These are phyloP conservation scores for Secale cereale DNA, from an alignment of 176 grass and related monocot genomes.

Conservation along the genomic window DNA sequence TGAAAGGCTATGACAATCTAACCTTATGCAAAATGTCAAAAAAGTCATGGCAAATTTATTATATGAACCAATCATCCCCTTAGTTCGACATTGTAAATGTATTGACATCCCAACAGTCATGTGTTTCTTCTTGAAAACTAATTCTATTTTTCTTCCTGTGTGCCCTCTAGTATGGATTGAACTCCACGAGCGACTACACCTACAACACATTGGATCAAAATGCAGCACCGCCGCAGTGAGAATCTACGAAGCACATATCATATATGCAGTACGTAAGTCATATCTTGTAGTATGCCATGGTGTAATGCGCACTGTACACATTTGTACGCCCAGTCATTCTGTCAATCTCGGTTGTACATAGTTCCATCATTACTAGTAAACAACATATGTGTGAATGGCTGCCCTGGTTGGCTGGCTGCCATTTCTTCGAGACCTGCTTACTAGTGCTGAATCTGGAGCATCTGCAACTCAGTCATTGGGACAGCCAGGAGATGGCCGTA, in stretches of 20 bases:
- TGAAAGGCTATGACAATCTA: not conserved
- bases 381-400: not conserved
- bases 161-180: slow-evolving; percentile 39
- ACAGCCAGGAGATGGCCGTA: too few relatives aligned
- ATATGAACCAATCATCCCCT: not conserved
- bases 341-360: not conserved
- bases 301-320: not conserved
- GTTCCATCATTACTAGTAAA: too few relatives aligned
- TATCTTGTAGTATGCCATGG: not conserved
- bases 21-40: not conserved
- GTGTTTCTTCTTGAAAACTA: not conserved
- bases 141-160: not conserved
- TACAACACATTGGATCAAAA: slow-evolving; percentile 32
- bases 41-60: too few relatives aligned
- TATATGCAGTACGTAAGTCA: not conserved
- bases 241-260: not conserved
- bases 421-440: too few relatives aligned
- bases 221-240: slow-evolving; percentile 15
- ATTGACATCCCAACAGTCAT: not conserved
- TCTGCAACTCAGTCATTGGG: too few relatives aligned
- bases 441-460: too few relatives aligned
- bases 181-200: slow-evolving; percentile 22
- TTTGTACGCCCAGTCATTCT: not conserved
- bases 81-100: not conserved
- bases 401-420: too few relatives aligned